Evolutionary conservation across 768 basidiomycete species (phyloP).

Genomic region (Lactarius hengduanensis): DNA sequence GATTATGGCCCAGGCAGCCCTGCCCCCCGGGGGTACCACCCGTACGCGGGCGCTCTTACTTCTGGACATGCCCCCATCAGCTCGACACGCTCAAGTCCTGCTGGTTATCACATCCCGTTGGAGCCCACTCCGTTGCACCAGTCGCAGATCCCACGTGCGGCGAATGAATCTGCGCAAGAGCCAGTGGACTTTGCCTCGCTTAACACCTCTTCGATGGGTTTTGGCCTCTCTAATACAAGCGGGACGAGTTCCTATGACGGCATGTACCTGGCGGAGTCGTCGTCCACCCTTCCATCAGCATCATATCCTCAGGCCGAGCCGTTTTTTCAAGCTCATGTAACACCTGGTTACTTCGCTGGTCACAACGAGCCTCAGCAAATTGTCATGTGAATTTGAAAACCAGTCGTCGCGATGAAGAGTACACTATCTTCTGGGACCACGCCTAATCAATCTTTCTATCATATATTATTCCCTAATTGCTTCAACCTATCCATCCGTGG

Average conservation of each 20-base stretch:
- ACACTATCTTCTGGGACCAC: constrained; percentile 17
- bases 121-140: constrained; percentile 29
- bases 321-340: constrained; percentile 16
- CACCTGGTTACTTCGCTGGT: constrained; percentile 18
- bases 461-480: constrained; percentile 18
- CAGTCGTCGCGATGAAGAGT: constrained; percentile 17
- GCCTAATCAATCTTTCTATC: constrained; percentile 15
- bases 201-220: constrained; percentile 21
- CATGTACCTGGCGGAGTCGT: constrained; percentile 35
- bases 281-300: constrained; percentile 29
- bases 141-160: constrained; percentile 29
- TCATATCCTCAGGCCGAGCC: constrained; percentile 10
- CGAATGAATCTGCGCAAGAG: constrained; percentile 22
- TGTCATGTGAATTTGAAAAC: constrained; percentile 27
- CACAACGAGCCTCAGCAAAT: constrained; percentile 28
- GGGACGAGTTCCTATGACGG: constrained; percentile 27
- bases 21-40: constrained; percentile 37
- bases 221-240: constrained; percentile 23
- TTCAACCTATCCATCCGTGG: constrained; percentile 21
- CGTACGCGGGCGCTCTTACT: constrained; percentile 34
- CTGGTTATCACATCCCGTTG: constrained; percentile 54
- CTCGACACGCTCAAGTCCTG: constrained; percentile 39
- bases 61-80: constrained; percentile 28
- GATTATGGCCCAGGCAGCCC: constrained; percentile 20
- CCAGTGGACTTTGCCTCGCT: constrained; percentile 8